Conservation (phyloP, 108 stramenopile genomes). For the Tribonema minus region DNA sequence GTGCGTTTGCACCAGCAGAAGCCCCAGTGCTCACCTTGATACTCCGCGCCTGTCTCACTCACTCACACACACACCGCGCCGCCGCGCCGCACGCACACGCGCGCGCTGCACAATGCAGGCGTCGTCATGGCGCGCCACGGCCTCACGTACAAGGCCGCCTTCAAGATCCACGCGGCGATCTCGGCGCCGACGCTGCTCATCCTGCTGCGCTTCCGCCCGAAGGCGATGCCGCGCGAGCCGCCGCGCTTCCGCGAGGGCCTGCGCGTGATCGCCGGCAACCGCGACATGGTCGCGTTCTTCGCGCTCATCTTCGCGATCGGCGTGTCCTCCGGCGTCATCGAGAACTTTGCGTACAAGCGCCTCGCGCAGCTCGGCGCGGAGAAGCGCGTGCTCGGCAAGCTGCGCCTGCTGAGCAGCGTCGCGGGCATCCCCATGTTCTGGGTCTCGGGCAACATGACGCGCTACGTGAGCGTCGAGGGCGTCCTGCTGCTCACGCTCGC, state of each 20-base stretch:
- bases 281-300: conserved; percentile 66
- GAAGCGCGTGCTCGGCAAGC: conserved; percentile 78
- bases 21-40: background rate
- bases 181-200: conserved; percentile 41
- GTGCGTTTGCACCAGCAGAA: no score
- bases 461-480: conserved; percentile 71
- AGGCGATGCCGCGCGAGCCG: background rate
- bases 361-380: conserved; percentile 80
- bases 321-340: conserved; percentile 76
- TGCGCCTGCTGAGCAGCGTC: conserved; percentile 73
- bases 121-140: conserved; percentile 4
- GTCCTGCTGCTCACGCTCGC: conserved; percentile 71
- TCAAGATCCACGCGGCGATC: conserved; percentile 39
- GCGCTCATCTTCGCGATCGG: conserved; percentile 32
- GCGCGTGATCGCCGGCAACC: conserved; percentile 64
- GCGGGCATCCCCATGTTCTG: conserved; percentile 90
- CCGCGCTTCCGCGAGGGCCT: conserved; percentile 67
- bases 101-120: background rate
- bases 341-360: conserved; percentile 93
- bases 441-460: conserved; percentile 72
- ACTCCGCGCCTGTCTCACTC: background rate
- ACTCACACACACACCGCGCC: no score
- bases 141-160: conserved; percentile 39
- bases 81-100: conserved; percentile 4
- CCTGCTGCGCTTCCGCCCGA: conserved; percentile 26